These are phyloP conservation scores for Penicillium brasilianum DNA, from an alignment of 2,329 filamentous ascomycete species.

Conservation along the genomic window DNA sequence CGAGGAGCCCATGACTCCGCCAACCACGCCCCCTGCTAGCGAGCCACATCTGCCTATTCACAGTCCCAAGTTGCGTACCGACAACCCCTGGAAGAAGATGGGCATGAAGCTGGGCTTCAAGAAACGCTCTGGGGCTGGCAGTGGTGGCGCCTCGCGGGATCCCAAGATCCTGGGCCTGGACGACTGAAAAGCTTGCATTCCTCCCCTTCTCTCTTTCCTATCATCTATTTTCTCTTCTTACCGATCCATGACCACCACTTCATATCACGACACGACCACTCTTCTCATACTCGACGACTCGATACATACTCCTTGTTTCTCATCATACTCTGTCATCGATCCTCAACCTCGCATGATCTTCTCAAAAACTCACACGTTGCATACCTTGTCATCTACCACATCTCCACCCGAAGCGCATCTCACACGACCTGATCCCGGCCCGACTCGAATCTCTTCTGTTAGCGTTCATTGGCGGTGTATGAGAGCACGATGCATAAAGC, in stretches of 20 bases:
- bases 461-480: conserved; percentile 37
- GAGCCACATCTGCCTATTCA: conserved; percentile 42
- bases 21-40: conserved; percentile 56
- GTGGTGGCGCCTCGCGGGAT: conserved; percentile 23
- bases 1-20: conserved; percentile 56
- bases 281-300: conserved; percentile 6
- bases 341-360: conserved; percentile 17
- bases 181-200: conserved; percentile 20
- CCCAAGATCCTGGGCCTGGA: conserved; percentile 31
- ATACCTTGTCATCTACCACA: not conserved
- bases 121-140: conserved; percentile 39
- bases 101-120: conserved; percentile 55
- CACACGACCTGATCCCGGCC: conserved; percentile 20
- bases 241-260: not conserved
- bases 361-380: not conserved
- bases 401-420: conserved; percentile 17
- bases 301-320: not conserved
- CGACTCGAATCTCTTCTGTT: conserved; percentile 23
- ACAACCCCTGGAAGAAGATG: conserved; percentile 60
- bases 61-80: conserved; percentile 49
- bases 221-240: not conserved
- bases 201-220: not conserved
- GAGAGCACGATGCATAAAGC: conserved; percentile 35
- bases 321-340: conserved; percentile 18
- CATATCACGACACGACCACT: conserved; percentile 1